Evolutionary conservation across 2,329 filamentous ascomycete genomes (phyloP).

Genomic region (Claviceps cyperi): DNA sequence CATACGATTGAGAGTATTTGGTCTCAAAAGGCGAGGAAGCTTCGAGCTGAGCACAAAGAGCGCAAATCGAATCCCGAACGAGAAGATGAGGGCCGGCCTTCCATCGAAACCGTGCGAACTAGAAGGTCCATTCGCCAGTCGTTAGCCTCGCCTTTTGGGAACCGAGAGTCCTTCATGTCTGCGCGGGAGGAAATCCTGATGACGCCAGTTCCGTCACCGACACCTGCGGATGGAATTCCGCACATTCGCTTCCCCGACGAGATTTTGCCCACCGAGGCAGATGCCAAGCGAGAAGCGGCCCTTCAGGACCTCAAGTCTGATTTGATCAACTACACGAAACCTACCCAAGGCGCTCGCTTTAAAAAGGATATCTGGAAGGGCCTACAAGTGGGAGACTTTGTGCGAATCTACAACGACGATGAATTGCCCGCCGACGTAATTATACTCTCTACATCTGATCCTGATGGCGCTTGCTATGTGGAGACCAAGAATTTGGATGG

Average conservation of each 20-base stretch:
- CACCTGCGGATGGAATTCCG: conserved; percentile 27
- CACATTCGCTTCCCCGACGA: conserved; percentile 26
- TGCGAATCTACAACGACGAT: conserved; percentile 91
- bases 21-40: conserved; percentile 35
- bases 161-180: conserved; percentile 38
- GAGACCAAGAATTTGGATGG: conserved; percentile 98
- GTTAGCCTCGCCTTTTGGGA: conserved; percentile 35
- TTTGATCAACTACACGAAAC: conserved; percentile 58
- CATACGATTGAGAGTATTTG: conserved; percentile 31
- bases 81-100: conserved; percentile 46
- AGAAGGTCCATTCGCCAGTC: conserved; percentile 23
- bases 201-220: conserved; percentile 82
- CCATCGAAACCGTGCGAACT: conserved; percentile 27
- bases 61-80: conserved; percentile 8
- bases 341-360: conserved; percentile 61
- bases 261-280: conserved; percentile 22
- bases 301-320: conserved; percentile 34
- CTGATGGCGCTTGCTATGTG: conserved; percentile 89
- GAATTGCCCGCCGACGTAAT: conserved; percentile 89
- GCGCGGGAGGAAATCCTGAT: conserved; percentile 70
- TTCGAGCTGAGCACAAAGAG: conserved; percentile 33
- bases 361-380: conserved; percentile 93
- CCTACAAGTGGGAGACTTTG: conserved; percentile 86
- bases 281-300: conserved; percentile 21
- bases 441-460: conserved; percentile 81